Percentiles rank a stretch among this genome's conserved stretches.
phyloP scores from a whole-genome alignment of 2,329 filamentous ascomycete genomes.

The Parasarocladium wereldwijsianum region DNA sequence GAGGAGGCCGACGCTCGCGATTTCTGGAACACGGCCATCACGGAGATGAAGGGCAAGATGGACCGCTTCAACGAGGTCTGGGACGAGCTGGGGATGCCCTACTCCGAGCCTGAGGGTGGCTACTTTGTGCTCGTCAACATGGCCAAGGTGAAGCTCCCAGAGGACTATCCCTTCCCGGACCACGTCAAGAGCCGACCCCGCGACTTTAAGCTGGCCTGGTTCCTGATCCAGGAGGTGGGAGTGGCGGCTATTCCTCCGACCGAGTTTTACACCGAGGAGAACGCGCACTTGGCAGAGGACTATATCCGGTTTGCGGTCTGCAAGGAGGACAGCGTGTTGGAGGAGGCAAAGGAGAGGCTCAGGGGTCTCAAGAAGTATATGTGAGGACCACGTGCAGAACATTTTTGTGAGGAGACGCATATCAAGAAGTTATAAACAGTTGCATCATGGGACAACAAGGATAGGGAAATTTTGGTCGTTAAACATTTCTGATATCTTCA shows the following conservation, averaged over 20 bases:
- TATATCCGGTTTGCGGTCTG: conserved; percentile 94
- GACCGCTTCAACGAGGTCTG: conserved; percentile 73
- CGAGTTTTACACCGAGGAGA: conserved; percentile 84
- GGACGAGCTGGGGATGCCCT: conserved; percentile 60
- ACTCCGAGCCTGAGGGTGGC: conserved; percentile 86
- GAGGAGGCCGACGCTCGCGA: conserved; percentile 72
- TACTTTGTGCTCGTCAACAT: conserved; percentile 97
- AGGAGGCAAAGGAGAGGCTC: conserved; percentile 62
- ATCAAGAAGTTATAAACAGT: too few relatives aligned
- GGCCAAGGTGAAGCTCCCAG: conserved; percentile 69
- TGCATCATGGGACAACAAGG: too few relatives aligned
- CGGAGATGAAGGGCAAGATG: conserved; percentile 84
- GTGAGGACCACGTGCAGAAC: too few relatives aligned
- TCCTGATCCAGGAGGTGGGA: conserved; percentile 89
- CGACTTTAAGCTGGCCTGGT: conserved; percentile 93
- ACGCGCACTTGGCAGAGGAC: conserved; percentile 76
- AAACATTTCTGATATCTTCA: too few relatives aligned
- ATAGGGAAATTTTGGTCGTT: too few relatives aligned
- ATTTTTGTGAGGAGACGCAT: too few relatives aligned
- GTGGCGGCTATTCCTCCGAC: conserved; percentile 93
- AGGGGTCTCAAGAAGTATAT: conserved; percentile 62
- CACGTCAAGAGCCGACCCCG: conserved; percentile 76
- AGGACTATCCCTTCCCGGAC: conserved; percentile 73
- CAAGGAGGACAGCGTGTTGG: conserved; percentile 78
- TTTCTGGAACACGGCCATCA: conserved; percentile 76